Conservation (phyloP, 2,329 filamentous ascomycete genomes). For the Reticulascus tulasneorum region DNA sequence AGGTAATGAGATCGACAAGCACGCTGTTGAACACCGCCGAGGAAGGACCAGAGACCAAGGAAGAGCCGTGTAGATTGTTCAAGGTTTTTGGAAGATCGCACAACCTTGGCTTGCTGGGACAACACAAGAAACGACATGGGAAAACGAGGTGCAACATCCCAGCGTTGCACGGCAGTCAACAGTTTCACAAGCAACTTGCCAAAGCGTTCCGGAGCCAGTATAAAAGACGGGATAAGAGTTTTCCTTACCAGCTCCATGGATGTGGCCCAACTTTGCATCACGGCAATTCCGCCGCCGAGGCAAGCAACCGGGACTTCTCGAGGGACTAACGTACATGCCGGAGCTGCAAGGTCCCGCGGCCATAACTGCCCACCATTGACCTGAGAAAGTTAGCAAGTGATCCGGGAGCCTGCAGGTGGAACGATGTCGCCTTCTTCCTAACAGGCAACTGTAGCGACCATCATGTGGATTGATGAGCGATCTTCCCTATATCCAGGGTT, state of each 20-base stretch:
- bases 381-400: conserved; percentile 2
- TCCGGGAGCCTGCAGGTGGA: conserved; percentile 3
- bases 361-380: conserved; percentile 2
- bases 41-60: too few species aligned
- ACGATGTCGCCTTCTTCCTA: too few species aligned
- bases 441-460: too few species aligned
- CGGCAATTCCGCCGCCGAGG: not conserved
- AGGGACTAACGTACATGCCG: not conserved
- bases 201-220: not conserved
- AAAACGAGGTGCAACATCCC: conserved; percentile 1
- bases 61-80: too few species aligned
- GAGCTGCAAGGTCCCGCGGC: conserved; percentile 13
- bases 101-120: too few species aligned
- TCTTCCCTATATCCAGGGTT: too few species aligned
- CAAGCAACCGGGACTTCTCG: not conserved
- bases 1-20: too few species aligned
- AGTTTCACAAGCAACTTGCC: not conserved
- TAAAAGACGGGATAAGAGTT: conserved; percentile 1
- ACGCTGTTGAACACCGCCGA: too few species aligned
- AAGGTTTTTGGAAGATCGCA: too few species aligned
- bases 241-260: conserved; percentile 14
- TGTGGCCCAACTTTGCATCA: conserved; percentile 15
- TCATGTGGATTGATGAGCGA: too few species aligned
- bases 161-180: conserved; percentile 7
- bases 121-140: too few species aligned